Percentiles rank a stretch among this genome's conserved stretches.
phyloP scores from a whole-genome alignment of 768 basidiomycete species.

The Tylopilus sp. region DNA sequence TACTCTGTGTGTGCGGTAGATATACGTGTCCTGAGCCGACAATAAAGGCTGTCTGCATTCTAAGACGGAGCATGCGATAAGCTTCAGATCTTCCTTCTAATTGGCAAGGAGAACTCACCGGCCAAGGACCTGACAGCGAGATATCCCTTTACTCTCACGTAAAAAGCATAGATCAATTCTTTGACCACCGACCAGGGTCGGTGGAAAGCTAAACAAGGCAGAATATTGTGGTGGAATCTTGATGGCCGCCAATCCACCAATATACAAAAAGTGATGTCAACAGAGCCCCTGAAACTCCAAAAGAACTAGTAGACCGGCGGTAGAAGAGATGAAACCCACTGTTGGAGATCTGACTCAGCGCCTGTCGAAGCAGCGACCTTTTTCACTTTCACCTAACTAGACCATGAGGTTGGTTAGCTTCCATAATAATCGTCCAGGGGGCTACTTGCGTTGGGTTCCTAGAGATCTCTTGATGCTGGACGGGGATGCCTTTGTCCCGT shows the following conservation, averaged over 20 bases:
- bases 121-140: slow-evolving; percentile 11
- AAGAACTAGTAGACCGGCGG: slow-evolving; percentile 21
- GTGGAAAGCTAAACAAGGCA: slow-evolving; percentile 19
- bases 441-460: slow-evolving; percentile 17
- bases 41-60: slow-evolving; percentile 14
- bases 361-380: slow-evolving; percentile 10
- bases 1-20: slow-evolving; percentile 17
- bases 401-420: slow-evolving; percentile 13
- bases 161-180: slow-evolving; percentile 15
- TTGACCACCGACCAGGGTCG: slow-evolving; percentile 13
- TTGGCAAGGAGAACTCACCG: slow-evolving; percentile 12
- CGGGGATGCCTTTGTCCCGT: background rate
- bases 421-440: slow-evolving; percentile 25
- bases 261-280: slow-evolving; percentile 19
- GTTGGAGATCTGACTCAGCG: slow-evolving; percentile 20
- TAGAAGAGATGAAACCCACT: slow-evolving; percentile 21
- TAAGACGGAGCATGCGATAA: slow-evolving; percentile 23
- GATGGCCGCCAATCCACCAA: slow-evolving; percentile 22
- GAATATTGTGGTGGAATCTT: slow-evolving; percentile 13
- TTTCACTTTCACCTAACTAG: slow-evolving; percentile 14
- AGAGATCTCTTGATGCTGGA: slow-evolving; percentile 7
- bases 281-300: slow-evolving; percentile 22
- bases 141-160: slow-evolving; percentile 20
- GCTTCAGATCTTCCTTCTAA: slow-evolving; percentile 22
- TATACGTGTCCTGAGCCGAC: slow-evolving; percentile 19